Evolutionary conservation across 768 basidiomycete species (phyloP).

Genomic region (Leccinum aurantiacum): DNA sequence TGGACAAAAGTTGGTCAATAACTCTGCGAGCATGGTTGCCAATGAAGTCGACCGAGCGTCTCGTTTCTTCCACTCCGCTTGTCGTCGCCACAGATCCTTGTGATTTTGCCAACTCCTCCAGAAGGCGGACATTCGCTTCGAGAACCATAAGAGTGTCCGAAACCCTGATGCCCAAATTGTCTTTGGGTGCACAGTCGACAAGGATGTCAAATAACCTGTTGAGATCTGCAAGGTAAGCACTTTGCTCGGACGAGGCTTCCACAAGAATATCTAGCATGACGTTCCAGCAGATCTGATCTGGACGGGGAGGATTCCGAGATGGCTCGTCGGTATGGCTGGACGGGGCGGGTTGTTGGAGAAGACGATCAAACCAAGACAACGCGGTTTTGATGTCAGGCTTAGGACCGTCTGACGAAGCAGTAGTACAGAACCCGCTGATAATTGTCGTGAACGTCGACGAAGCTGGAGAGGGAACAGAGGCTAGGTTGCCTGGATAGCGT

Average conservation of each 20-base stretch:
- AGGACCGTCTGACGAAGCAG: conserved; percentile 28
- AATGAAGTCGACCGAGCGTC: conserved; percentile 30
- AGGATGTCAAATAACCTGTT: conserved; percentile 52
- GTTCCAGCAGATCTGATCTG: conserved; percentile 54
- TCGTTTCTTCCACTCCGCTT: conserved; percentile 10
- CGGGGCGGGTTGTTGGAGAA: conserved; percentile 46
- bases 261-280: conserved; percentile 61
- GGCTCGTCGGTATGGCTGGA: conserved; percentile 42
- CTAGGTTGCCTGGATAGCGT: conserved; percentile 19
- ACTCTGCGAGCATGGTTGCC: conserved; percentile 12
- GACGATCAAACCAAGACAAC: conserved; percentile 66
- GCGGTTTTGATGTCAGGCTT: conserved; percentile 59
- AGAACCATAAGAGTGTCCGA: conserved; percentile 46
- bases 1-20: conserved; percentile 5
- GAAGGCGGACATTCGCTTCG: conserved; percentile 38
- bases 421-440: conserved; percentile 62
- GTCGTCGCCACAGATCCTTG: background rate
- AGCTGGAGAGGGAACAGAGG: conserved; percentile 54
- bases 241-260: conserved; percentile 25
- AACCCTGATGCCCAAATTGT: conserved; percentile 34
- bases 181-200: conserved; percentile 34
- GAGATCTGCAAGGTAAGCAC: conserved; percentile 49
- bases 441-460: conserved; percentile 63
- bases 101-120: conserved; percentile 24
- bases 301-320: conserved; percentile 45